Percentiles rank a stretch among this genome's conserved stretches.
phyloP scores from a whole-genome alignment of 768 basidiomycete species.

The Tylopilus sp. region DNA sequence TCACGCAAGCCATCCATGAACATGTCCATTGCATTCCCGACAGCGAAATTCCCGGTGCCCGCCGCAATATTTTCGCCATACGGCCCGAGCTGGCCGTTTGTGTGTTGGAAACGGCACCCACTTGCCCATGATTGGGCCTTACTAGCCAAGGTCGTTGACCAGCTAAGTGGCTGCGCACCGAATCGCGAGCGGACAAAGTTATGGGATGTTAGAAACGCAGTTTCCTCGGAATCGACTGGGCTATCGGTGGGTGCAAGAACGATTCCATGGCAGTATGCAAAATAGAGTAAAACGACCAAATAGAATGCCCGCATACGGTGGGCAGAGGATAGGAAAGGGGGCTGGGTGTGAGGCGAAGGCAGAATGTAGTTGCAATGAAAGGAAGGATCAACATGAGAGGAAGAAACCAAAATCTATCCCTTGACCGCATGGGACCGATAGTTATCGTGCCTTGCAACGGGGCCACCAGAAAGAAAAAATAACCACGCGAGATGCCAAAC shows the following conservation, averaged over 20 bases:
- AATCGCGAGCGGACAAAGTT: slow-evolving; percentile 45
- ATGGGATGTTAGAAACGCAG: slow-evolving; percentile 43
- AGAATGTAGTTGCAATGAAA: no score
- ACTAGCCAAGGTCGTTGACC: slow-evolving; percentile 46
- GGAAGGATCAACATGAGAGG: no score
- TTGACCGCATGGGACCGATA: neutral
- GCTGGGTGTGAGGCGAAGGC: no score
- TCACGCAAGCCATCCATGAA: slow-evolving; percentile 51
- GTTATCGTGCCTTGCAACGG: slow-evolving; percentile 4
- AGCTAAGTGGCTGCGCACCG: slow-evolving; percentile 42
- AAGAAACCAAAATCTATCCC: neutral
- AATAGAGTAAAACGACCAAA: slow-evolving; percentile 6
- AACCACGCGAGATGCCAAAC: neutral
- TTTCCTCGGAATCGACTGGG: slow-evolving; percentile 11
- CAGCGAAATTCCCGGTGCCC: slow-evolving; percentile 46
- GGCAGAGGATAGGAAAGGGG: slow-evolving; percentile 1
- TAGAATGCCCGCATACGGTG: slow-evolving; percentile 9
- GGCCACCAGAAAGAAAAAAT: slow-evolving; percentile 1
- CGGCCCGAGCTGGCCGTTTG: slow-evolving; percentile 41
- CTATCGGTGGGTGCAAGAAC: slow-evolving; percentile 10
- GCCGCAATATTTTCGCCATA: slow-evolving; percentile 59
- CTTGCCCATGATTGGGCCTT: slow-evolving; percentile 51
- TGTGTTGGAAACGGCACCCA: slow-evolving; percentile 45
- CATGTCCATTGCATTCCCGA: slow-evolving; percentile 39
- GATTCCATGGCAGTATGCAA: slow-evolving; percentile 11